A percentile compares a stretch with the other conserved stretches of the same genome.
phyloP scores from a whole-genome alignment of 1,284 basidiomycete genomes.

The Pascua guehoae region DNA sequence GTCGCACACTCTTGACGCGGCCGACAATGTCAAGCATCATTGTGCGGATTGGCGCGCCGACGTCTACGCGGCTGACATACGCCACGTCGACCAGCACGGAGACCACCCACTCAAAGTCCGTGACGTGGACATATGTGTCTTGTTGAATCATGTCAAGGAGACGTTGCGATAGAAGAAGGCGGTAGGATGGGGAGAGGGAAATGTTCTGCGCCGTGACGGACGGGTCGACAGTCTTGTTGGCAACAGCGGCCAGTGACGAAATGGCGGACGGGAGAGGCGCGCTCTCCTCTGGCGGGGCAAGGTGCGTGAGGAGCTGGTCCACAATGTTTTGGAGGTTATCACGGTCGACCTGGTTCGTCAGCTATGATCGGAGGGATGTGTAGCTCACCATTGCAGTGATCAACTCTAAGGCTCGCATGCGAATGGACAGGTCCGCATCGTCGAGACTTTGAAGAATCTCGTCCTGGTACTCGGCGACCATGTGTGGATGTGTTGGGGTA shows the following conservation, averaged over 20 bases:
- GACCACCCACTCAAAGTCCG: constrained; percentile 95
- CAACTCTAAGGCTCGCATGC: constrained; percentile 90
- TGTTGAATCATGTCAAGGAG: constrained; percentile 79
- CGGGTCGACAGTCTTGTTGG: constrained; percentile 21
- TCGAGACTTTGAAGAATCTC: constrained; percentile 85
- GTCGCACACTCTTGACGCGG: constrained; percentile 70
- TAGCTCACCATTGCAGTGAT: constrained; percentile 79
- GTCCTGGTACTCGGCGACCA: constrained; percentile 88
- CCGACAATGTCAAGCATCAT: constrained; percentile 83
- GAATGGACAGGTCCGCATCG: constrained; percentile 91
- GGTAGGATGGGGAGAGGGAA: constrained; percentile 67
- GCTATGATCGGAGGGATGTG: neutral
- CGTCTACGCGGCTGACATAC: constrained; percentile 72
- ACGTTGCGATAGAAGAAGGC: constrained; percentile 71
- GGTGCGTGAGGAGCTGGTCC: constrained; percentile 78
- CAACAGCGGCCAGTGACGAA: constrained; percentile 30
- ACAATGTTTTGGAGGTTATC: constrained; percentile 84
- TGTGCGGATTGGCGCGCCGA: constrained; percentile 70
- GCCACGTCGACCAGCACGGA: constrained; percentile 87
- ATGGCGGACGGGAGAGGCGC: constrained; percentile 32
- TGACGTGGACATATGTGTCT: constrained; percentile 79
- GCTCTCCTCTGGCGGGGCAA: constrained; percentile 61
- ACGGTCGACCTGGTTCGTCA: constrained; percentile 62
- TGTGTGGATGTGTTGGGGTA: constrained; percentile 82
- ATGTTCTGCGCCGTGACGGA: constrained; percentile 34